Conservation (phyloP, 2,329 filamentous ascomycete genomes). For the Paraphoma sp. region DNA sequence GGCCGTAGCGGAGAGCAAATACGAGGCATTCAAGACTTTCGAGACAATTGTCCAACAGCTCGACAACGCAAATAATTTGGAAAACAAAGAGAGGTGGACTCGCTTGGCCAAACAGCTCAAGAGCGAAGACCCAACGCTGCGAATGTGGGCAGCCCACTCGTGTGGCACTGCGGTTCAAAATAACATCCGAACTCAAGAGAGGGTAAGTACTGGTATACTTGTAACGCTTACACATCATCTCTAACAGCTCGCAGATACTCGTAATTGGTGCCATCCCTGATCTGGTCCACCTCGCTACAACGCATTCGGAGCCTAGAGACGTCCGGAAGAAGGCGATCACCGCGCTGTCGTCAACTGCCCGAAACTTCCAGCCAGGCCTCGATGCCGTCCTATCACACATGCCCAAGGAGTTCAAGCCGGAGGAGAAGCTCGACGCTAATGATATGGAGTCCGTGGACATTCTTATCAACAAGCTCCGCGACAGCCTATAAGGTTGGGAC, state of each 20-base stretch:
- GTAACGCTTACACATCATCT: background rate
- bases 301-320: conserved; percentile 18
- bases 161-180: conserved; percentile 95
- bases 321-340: conserved; percentile 88
- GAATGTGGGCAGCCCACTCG: conserved; percentile 92
- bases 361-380: conserved; percentile 85
- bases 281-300: conserved; percentile 69
- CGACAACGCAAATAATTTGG: conserved; percentile 97
- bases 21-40: conserved; percentile 33
- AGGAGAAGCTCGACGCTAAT: conserved; percentile 73
- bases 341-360: conserved; percentile 81
- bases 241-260: conserved; percentile 53
- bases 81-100: conserved; percentile 78
- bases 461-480: conserved; percentile 69
- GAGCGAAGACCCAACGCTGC: conserved; percentile 72
- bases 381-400: conserved; percentile 71
- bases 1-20: background rate
- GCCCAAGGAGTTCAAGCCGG: conserved; percentile 64
- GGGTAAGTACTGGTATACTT: conserved; percentile 49
- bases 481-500: conserved; percentile 18
- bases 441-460: conserved; percentile 88
- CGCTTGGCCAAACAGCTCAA: conserved; percentile 76
- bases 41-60: conserved; percentile 52
- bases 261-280: conserved; percentile 70
- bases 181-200: conserved; percentile 84